Percentiles rank a stretch among this genome's conserved stretches.
phyloP scores from a whole-genome alignment of 345 rosid genomes.

The Arabidopsis thaliana region TAIR10.1 NC_003076.8:359001-359500 shows the following conservation, averaged over 20 bases:
- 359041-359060: conserved; percentile 45
- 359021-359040: neutral
- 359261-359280: conserved; percentile 6
- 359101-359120: neutral
- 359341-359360: conserved; percentile 57
- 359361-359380: conserved; percentile 53
- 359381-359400: conserved; percentile 61
- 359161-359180: conserved; percentile 56
- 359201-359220: conserved; percentile 33
- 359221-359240: conserved; percentile 49
- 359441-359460: conserved; percentile 92
- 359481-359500: conserved; percentile 85
- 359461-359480: conserved; percentile 89
- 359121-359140: neutral
- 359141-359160: conserved; percentile 54
- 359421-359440: conserved; percentile 77
- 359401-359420: conserved; percentile 61
- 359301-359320: conserved; percentile 49
- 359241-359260: conserved; percentile 39
- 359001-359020: conserved; percentile 46
- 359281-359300: conserved; percentile 47
- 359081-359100: neutral
- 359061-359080: conserved; percentile 17
- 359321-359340: conserved; percentile 46
- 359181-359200: conserved; percentile 48